Percentiles rank a stretch among this genome's conserved stretches.
These are phyloP conservation scores for Sarocladium strictum DNA, from an alignment of 2,329 filamentous ascomycete species.

Conservation along the genomic window DNA sequence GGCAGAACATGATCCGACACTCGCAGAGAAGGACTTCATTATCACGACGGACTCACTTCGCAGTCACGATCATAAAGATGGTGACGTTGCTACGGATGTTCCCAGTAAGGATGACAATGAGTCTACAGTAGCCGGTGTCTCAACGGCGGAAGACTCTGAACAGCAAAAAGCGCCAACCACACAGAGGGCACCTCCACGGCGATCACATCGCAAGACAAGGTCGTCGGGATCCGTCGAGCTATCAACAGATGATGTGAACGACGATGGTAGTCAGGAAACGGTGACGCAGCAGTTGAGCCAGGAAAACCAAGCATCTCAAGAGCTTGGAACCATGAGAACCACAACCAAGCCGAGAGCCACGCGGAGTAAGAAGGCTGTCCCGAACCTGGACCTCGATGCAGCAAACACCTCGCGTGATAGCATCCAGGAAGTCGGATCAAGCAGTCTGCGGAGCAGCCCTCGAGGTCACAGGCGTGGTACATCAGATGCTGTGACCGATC, in stretches of 20 bases:
- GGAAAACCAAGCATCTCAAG: neutral
- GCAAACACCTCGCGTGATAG: neutral
- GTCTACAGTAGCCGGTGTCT: neutral
- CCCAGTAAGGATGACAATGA: neutral
- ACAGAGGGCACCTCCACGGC: neutral
- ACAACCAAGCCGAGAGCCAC: neutral
- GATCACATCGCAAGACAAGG: conserved; percentile 13
- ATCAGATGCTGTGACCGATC: conserved; percentile 11
- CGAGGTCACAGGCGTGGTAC: conserved; percentile 17
- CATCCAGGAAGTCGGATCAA: neutral
- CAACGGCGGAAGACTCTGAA: neutral
- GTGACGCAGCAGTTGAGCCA: neutral
- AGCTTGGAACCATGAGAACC: neutral
- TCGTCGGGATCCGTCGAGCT: conserved; percentile 11
- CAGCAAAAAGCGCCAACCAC: neutral
- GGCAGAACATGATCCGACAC: conserved; percentile 10
- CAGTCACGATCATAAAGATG: conserved; percentile 19
- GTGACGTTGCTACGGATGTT: neutral
- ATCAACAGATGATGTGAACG: neutral
- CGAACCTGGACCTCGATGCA: neutral
- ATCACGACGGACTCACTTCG: conserved; percentile 25
- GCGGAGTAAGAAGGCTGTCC: neutral
- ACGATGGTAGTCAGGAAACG: neutral
- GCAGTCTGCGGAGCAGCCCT: neutral
- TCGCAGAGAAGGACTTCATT: conserved; percentile 17